Base-by-base conservation (phyloP, 78 protist species). In the Pelomyxa schiedti region DNA sequence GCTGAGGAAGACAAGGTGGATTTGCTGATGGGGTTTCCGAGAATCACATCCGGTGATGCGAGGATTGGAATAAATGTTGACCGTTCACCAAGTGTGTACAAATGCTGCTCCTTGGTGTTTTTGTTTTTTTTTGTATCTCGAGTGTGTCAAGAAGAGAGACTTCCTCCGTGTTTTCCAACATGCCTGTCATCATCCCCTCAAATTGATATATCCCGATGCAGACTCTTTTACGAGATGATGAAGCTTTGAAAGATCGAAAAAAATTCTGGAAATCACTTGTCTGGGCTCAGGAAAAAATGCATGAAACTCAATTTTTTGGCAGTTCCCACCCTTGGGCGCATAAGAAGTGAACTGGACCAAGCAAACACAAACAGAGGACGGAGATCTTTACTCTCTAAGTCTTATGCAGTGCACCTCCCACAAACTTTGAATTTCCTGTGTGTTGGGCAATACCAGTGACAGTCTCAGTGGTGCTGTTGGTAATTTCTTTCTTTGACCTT, bases 371-470 rank as follows among this genome's bases (percentile, higher is more conserved):
- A 40, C 47, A 69, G 28, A 83, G 70, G 53, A 24, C 63, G 24
- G 66, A 69, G 24, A n/a, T n/a, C n/a, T n/a, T n/a, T n/a, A n/a
- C n/a, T n/a, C n/a, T n/a, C n/a, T n/a, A n/a, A n/a, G n/a, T n/a
- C n/a, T n/a, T n/a, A n/a, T n/a, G n/a, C n/a, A n/a, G n/a, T n/a
- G n/a, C n/a, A n/a, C n/a, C n/a, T 83, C 79, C 7, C 0, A 84
- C 65, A 76, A 24, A 69, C 74, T 69, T 86, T 97, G 81, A 95
- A 91, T 81, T 91, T 94, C 3, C 80, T n/a, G n/a, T 98, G 39
- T 97, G 98, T 83, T 98, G 99, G 99, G 98, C 99, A 16, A 92
- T 98, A n/a, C n/a, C n/a, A n/a, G n/a, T 63, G 99, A 99, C 65
- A 78, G 97, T 28, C 95, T 98, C 64, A 53, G 86, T 16, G 99